Conservation (phyloP, 805 yeast species). For the Candida koratica region DNA sequence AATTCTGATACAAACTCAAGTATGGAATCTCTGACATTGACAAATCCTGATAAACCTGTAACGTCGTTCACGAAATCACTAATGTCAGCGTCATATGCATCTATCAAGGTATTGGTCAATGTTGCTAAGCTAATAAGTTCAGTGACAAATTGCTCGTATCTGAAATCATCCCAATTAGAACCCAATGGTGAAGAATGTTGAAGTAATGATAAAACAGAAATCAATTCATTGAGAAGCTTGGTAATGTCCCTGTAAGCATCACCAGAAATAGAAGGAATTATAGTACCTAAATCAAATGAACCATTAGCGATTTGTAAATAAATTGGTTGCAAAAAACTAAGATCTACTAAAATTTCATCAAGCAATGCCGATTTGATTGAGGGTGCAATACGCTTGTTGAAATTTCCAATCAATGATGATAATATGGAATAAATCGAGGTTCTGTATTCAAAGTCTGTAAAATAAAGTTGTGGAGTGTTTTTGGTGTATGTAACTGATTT, state of each 20-base stretch:
- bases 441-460: constrained; percentile 16
- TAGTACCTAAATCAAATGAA: constrained; percentile 2
- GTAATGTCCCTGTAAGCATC: constrained; percentile 12
- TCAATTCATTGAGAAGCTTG: constrained; percentile 10
- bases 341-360: constrained; percentile 21
- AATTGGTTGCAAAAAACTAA: constrained; percentile 13
- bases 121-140: constrained; percentile 26
- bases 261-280: constrained; percentile 11
- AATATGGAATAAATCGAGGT: constrained; percentile 27
- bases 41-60: constrained; percentile 58
- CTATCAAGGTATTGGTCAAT: constrained; percentile 40
- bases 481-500: constrained; percentile 12
- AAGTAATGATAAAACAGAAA: constrained; percentile 14
- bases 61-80: constrained; percentile 71
- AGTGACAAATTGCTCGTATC: constrained; percentile 13
- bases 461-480: constrained; percentile 5
- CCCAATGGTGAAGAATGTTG: constrained; percentile 25
- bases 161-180: constrained; percentile 18
- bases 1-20: constrained; percentile 54
- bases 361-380: constrained; percentile 17
- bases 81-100: constrained; percentile 56
- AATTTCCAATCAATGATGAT: constrained; percentile 23
- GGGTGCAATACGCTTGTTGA: constrained; percentile 22
- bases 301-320: constrained; percentile 10
- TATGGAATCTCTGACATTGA: constrained; percentile 56